Conservation (phyloP, 2,329 filamentous ascomycete genomes). For the Fusarium sp. region DNA sequence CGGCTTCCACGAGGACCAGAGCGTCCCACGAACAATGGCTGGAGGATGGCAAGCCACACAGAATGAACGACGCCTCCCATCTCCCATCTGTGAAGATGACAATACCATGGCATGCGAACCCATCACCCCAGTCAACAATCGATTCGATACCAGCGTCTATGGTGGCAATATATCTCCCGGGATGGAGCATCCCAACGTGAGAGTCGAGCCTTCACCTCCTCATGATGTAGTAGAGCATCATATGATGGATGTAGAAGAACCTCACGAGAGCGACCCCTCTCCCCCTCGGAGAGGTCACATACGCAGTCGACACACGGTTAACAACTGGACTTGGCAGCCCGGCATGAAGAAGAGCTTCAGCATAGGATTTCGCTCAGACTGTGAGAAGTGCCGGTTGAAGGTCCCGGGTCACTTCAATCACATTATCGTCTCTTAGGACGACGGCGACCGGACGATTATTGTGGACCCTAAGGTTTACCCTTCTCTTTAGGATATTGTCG, state of each 20-base stretch:
- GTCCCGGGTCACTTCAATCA: constrained; percentile 86
- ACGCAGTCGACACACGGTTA: constrained; percentile 68
- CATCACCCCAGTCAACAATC: constrained; percentile 48
- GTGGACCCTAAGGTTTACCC: constrained; percentile 39
- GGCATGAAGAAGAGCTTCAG: constrained; percentile 78
- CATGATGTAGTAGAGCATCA: constrained; percentile 57
- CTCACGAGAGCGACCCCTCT: constrained; percentile 54
- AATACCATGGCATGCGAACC: constrained; percentile 57
- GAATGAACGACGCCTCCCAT: constrained; percentile 66
- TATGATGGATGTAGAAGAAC: constrained; percentile 54
- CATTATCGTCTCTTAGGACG: constrained; percentile 72
- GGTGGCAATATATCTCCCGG: constrained; percentile 42
- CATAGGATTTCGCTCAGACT: constrained; percentile 82
- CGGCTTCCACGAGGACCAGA: constrained; percentile 55
- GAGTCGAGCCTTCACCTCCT: constrained; percentile 40
- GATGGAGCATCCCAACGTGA: constrained; percentile 27
- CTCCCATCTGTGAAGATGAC: constrained; percentile 69
- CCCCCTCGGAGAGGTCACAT: constrained; percentile 67
- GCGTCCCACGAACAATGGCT: constrained; percentile 62
- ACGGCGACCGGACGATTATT: constrained; percentile 37
- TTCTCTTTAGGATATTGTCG: constrained; percentile 43
- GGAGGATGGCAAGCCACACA: constrained; percentile 65
- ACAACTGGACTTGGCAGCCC: constrained; percentile 69
- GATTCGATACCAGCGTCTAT: constrained; percentile 49
- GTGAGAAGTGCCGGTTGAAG: constrained; percentile 79